Base-by-base conservation (phyloP, 2,329 filamentous ascomycete genomes). In the Monilinia polystroma region DNA sequence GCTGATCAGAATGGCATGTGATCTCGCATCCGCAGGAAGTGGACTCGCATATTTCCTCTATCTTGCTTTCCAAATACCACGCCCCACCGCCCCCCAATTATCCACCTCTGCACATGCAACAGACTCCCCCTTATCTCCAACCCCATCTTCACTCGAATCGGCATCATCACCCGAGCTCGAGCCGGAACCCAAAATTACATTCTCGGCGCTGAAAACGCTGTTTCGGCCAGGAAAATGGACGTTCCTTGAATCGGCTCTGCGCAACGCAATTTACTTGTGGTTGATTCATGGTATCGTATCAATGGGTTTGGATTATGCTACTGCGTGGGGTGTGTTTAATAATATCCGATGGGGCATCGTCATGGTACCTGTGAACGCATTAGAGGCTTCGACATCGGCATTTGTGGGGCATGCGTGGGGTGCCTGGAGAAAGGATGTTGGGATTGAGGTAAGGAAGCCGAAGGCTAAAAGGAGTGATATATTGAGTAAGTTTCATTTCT, bases 301-400 rank as follows among this genome's bases (percentile, higher is more conserved):
- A 0, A 79, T 92, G 67, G 88, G 88, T 0, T 77, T 79, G 0
- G 82, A 85, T 8, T 92, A 92, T 74, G 86, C 88, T 0, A 91
- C 88, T 0, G 87, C 89, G 0, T 92, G 88, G 89, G 86, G 88
- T 1, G 80, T 91, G 12, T 92, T 92, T 78, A 89, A 84, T 66
- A 91, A 88, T 0, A 91, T 92, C 53, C 82, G 88, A 18, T 91
- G 89, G 89, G 89, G 89, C 0, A 79, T 92, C 0, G 79, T 92
- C 41, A 92, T 92, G 89, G 87, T 91, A 0, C 89, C 89, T 0
- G 86, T 92, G 0, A 83, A 86, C 68, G 82, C 88, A 0, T 79
- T 91, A 0, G 88, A 92, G 75, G 85, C 85, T 2, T 88, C 88
- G 0, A 81, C 86, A 0, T 77, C 89, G 0, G 81, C 86, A 0